Conservation (phyloP, 2,329 filamentous ascomycete genomes). For the Xylariomycetidae sp. region DNA sequence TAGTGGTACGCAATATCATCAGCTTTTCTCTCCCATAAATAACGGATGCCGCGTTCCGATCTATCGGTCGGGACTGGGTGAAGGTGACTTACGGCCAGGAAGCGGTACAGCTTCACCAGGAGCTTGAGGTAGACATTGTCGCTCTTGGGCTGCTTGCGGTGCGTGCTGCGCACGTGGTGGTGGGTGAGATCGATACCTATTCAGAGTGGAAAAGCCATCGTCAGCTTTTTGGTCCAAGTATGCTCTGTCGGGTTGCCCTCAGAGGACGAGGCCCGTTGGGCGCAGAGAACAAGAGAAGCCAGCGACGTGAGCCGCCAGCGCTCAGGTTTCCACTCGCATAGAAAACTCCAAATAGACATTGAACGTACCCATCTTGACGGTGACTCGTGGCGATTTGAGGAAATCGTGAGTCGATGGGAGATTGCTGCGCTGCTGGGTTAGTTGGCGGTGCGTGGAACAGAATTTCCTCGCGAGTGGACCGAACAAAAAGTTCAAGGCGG, state of each 20-base stretch:
- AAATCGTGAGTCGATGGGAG: conserved; percentile 33
- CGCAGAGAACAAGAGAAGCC: conserved; percentile 14
- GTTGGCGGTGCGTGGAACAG: conserved; percentile 15
- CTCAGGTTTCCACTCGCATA: conserved; percentile 28
- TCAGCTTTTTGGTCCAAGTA: conserved; percentile 60
- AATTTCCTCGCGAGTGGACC: conserved; percentile 10
- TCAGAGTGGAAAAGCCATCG: conserved; percentile 40
- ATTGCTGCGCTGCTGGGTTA: conserved; percentile 32
- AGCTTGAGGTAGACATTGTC: conserved; percentile 97
- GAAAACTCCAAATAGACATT: conserved; percentile 37
- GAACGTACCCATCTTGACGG: conserved; percentile 56
- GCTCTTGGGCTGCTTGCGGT: conserved; percentile 95
- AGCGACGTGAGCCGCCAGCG: background rate
- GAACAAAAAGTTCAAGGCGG: conserved; percentile 10
- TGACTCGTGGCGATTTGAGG: conserved; percentile 28
- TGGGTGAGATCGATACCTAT: conserved; percentile 67
- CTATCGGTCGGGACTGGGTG: background rate
- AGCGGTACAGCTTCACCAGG: conserved; percentile 97
- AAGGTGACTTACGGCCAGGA: conserved; percentile 83
- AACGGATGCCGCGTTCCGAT: background rate
- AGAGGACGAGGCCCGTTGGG: conserved; percentile 6
- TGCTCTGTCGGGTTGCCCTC: conserved; percentile 44
- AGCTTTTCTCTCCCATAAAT: too few relatives aligned
- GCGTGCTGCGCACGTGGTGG: conserved; percentile 64
- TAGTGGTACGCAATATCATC: too few relatives aligned